Conservation (phyloP, 805 yeast species). For the Tetrapisispora nanseiensis region DNA sequence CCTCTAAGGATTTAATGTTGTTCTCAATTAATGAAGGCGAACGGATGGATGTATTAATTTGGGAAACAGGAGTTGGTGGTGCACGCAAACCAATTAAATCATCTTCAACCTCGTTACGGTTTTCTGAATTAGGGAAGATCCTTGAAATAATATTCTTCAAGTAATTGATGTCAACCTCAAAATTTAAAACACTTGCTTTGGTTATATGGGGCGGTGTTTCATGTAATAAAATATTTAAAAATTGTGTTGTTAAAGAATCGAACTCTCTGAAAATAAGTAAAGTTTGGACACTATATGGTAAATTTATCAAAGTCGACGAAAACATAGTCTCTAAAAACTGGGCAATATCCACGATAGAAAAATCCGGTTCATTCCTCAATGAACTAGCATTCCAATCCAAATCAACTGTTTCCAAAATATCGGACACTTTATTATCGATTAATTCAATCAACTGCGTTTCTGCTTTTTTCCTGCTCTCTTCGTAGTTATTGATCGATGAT, state of each 20-base stretch:
- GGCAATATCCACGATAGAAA: constrained; percentile 73
- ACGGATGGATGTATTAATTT: constrained; percentile 7
- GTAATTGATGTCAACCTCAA: constrained; percentile 70
- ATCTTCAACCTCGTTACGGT: constrained; percentile 11
- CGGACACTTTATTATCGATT: constrained; percentile 72
- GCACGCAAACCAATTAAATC: constrained; percentile 16
- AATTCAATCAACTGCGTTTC: constrained; percentile 73
- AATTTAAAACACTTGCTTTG: constrained; percentile 54
- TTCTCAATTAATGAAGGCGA: constrained; percentile 23
- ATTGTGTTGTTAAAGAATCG: constrained; percentile 69
- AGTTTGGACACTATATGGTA: constrained; percentile 70
- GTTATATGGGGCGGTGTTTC: constrained; percentile 46
- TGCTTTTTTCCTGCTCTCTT: constrained; percentile 53
- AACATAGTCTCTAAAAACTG: constrained; percentile 78
- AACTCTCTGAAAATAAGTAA: constrained; percentile 77
- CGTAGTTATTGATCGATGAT: constrained; percentile 47
- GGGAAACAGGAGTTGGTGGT: constrained; percentile 12
- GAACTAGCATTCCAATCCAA: constrained; percentile 66
- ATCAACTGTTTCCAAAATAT: constrained; percentile 73
- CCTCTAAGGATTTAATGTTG: constrained; percentile 44
- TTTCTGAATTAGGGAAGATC: constrained; percentile 23
- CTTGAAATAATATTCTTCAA: constrained; percentile 44
- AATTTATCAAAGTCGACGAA: constrained; percentile 68
- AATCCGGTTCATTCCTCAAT: constrained; percentile 53
- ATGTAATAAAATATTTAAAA: constrained; percentile 48